phyloP scores from a whole-genome alignment of 306 rosid genomes.

The Begonia loranthoides region DNA sequence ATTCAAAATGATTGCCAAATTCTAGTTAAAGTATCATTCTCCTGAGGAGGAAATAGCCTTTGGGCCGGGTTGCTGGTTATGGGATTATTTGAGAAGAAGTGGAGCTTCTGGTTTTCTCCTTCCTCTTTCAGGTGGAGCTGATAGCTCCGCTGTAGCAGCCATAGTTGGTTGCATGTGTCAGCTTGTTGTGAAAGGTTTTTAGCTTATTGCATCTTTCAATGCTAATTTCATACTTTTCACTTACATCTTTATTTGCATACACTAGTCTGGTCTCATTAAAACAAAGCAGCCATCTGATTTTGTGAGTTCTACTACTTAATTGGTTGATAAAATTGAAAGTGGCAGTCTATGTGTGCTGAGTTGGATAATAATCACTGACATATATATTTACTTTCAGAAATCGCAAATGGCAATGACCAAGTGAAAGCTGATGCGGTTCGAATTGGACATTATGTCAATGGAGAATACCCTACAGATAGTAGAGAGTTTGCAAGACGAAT shows the following conservation, averaged over 20 bases:
- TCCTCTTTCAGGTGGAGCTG: constrained; percentile 99
- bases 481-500: constrained; percentile 79
- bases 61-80: constrained; percentile 98
- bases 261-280: no score
- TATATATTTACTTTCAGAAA: constrained; percentile 44
- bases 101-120: constrained; percentile 99
- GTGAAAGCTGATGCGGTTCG: constrained; percentile 86
- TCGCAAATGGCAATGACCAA: constrained; percentile 75
- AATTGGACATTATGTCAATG: constrained; percentile 79
- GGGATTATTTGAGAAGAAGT: constrained; percentile 96
- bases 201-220: neutral
- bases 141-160: constrained; percentile 93
- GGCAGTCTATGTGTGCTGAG: neutral
- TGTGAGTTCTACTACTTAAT: neutral
- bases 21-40: constrained; percentile 69
- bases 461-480: constrained; percentile 76
- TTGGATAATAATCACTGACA: no score
- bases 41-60: constrained; percentile 97
- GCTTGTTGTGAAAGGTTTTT: constrained; percentile 75
- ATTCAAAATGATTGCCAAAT: constrained; percentile 15
- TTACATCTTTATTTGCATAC: no score
- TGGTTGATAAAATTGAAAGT: constrained; percentile 3
- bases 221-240: no score
- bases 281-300: neutral
- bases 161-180: constrained; percentile 98